These are phyloP conservation scores for Blastobotrys indianensis DNA, from an alignment of 1,139 yeast genomes.

Conservation along the genomic window DNA sequence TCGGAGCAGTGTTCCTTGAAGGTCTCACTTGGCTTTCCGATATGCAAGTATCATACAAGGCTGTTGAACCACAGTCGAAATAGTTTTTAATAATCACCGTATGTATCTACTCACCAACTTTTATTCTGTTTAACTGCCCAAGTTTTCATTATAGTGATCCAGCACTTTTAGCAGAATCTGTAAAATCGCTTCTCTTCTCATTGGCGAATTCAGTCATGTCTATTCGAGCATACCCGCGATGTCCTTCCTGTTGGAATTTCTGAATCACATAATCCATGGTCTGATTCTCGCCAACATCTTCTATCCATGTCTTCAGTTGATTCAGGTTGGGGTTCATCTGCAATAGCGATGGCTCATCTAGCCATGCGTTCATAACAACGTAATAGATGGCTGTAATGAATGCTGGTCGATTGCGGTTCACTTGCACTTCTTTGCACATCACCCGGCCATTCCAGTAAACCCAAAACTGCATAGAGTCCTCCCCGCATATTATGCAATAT, in stretches of 20 bases:
- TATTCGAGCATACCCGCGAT: no score
- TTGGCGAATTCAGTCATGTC: not conserved
- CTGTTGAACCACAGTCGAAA: conserved; percentile 45
- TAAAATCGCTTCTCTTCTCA: not conserved
- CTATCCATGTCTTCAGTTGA: no score
- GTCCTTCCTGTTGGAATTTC: not conserved
- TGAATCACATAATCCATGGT: not conserved
- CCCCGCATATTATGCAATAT: not conserved
- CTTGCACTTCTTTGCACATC: not conserved
- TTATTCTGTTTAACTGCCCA: no score
- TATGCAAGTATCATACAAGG: conserved; percentile 61
- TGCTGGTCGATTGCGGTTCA: no score
- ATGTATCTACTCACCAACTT: no score
- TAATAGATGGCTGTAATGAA: not conserved
- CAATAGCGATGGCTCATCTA: not conserved
- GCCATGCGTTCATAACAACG: not conserved
- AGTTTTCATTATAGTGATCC: not conserved
- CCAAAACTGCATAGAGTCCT: not conserved
- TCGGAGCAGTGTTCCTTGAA: conserved; percentile 45
- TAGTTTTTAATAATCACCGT: not conserved
- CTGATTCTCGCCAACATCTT: not conserved
- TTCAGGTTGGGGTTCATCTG: no score
- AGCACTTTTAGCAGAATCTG: not conserved
- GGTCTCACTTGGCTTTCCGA: conserved; percentile 59
- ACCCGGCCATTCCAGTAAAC: not conserved